Evolutionary conservation across 2,329 filamentous ascomycete genomes (phyloP).

Genomic region (Ophioceras dolichostomum): DNA sequence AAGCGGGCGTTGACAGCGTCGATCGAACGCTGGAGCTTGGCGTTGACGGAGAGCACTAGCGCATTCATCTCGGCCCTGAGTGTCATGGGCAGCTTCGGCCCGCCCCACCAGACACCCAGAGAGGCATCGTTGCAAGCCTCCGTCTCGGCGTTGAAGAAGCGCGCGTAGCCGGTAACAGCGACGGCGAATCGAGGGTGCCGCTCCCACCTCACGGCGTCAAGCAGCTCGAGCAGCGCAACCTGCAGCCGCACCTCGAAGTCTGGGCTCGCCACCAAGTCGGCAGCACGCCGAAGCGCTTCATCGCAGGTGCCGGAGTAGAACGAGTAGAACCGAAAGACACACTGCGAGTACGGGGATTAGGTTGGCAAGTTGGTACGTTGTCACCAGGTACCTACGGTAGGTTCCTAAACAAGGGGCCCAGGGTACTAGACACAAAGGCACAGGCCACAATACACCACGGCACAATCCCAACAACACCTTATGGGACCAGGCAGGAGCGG

Average conservation of each 20-base stretch:
- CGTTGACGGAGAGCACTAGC: conserved; percentile 29
- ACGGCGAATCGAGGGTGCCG: conserved; percentile 27
- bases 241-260: conserved; percentile 26
- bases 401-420: no score
- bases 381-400: no score
- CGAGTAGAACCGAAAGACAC: conserved; percentile 35
- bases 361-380: not conserved
- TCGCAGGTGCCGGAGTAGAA: conserved; percentile 33
- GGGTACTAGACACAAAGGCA: no score
- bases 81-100: conserved; percentile 24
- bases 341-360: conserved; percentile 10
- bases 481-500: not conserved
- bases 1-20: conserved; percentile 24
- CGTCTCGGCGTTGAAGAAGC: conserved; percentile 33
- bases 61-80: conserved; percentile 27
- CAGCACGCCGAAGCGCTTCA: conserved; percentile 21
- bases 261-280: conserved; percentile 18
- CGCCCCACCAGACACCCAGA: conserved; percentile 32
- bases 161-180: conserved; percentile 33
- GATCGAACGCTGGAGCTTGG: conserved; percentile 22
- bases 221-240: conserved; percentile 27
- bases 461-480: no score
- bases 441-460: no score
- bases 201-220: conserved; percentile 31
- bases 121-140: conserved; percentile 28